Evolutionary conservation across 768 basidiomycete genomes (phyloP), one percentile per base, ranked within the genome.

Genomic region (Kwoniella dendrophila): DNA sequence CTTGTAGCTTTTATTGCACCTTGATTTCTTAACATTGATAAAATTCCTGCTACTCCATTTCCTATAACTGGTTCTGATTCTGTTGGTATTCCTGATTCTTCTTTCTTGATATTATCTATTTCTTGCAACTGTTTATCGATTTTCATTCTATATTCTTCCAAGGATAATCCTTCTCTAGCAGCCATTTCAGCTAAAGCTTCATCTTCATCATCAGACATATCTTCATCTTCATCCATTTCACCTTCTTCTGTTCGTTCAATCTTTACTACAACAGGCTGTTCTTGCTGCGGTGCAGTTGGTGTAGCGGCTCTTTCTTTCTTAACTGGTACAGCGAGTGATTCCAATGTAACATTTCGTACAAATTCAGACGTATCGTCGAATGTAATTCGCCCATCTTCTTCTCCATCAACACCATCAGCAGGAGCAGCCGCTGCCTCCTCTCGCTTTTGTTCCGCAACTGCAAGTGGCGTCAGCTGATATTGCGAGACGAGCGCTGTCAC

Each of bases 291-390:
- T 12, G 62, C 33, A 24, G 68, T 49, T 7, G 66, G 68, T n/a
- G 77, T 65, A 77, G 82, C 70, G 85, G 86, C 34, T 70, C 74
- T 53, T 63, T 77, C 79, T n/a, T 72, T 62, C 66, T 79, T 78
- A 45, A 75, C 73, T 4, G 64, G 66, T 22, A 64, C 64, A 8
- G 65, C 60, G 0, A 74, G 64, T 0, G 69, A 69, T 40, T 77
- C 74, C 7, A 72, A 59, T 0, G 69, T 73, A 56, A 81, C 78
- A 58, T 81, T 87, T 18, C 93, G 87, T 40, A 98, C 90, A 67
- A 99, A 99, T 77, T 97, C 95, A 0, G 92, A 92, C 0, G 95
- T 98, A 69, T 97, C 94, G 73, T 98, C 94, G 65, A 99, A 92
- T 0, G 89, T 90, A 32, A 97, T 82, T 18, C 80, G 79, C 2